These are phyloP conservation scores for Arctium lappa DNA, from an alignment of 129 eudicot species.

Conservation along the genomic window DNA sequence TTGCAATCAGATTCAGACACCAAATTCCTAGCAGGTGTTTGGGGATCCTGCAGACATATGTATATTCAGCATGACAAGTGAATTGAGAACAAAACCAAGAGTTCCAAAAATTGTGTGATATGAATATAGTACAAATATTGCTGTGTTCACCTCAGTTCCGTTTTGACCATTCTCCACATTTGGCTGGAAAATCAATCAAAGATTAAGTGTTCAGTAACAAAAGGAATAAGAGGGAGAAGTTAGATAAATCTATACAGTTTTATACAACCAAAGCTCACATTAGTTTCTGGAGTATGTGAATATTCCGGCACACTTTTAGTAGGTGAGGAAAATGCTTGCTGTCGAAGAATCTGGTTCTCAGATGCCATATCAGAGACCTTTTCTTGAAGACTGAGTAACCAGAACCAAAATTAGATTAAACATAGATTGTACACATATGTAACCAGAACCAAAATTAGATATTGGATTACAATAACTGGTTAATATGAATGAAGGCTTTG, in stretches of 20 bases:
- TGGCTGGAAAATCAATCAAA: conserved; percentile 27
- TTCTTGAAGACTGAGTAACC: conserved; percentile 60
- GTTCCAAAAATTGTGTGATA: no score
- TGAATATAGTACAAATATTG: conserved; percentile 23
- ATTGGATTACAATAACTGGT: background rate
- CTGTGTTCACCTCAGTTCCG: conserved; percentile 30
- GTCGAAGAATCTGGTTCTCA: conserved; percentile 70
- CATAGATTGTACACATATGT: no score
- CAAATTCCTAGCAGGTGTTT: conserved; percentile 39
- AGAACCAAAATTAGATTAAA: background rate
- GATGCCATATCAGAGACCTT: conserved; percentile 69
- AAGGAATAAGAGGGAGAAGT: conserved; percentile 6
- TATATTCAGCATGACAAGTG: background rate
- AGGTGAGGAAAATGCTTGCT: conserved; percentile 39
- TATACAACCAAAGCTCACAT: conserved; percentile 24
- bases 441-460: background rate
- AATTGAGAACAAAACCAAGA: background rate
- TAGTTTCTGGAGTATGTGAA: conserved; percentile 30
- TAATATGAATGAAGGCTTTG: background rate
- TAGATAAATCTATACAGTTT: background rate
- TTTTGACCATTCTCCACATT: conserved; percentile 50
- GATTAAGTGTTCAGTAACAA: background rate
- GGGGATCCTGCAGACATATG: conserved; percentile 42
- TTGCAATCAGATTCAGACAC: conserved; percentile 50
- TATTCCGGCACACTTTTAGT: conserved; percentile 28